Evolutionary conservation across 768 basidiomycete genomes (phyloP), one percentile per base, ranked within the genome.

Genomic region (Suillus brevipes): DNA sequence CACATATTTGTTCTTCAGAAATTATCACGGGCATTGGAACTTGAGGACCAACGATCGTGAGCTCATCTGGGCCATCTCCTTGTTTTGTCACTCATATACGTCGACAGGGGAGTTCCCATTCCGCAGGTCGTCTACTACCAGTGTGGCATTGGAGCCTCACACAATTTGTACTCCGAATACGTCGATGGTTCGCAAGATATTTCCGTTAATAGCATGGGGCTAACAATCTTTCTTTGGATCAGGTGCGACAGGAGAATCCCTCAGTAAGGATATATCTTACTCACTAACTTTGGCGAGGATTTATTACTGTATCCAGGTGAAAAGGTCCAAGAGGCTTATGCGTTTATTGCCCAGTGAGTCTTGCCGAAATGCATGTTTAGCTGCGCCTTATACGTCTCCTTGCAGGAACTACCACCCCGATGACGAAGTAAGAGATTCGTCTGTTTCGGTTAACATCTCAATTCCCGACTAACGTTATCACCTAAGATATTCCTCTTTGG

Each of bases 291-390:
- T 47, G 23, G 55, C 23, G 59, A 64, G 23, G 25, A 49, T 56
- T 49, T 28, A 67, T 69, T 37, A 61, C n/a, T 37, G 40, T 28
- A 38, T 57, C 16, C 68, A 91, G 89, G 78, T 47, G 87, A 88
- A 64, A 91, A 92, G 70, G 88, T 92, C 3, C 87, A 91, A 75
- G 89, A 91, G 67, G 90, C 87, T 40, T 90, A 91, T 76, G 88
- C 84, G n/a, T 92, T 92, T 71, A 88, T 92, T 69, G 85, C 90
- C 25, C 89, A 92, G 89, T 91, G 69, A 74, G 89, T 78, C 18
- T 18, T 55, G 5, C 28, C 38, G 5, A 62, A 36, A 37, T 31
- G 36, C n/a, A 8, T 6, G 23, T 25, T 57, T 20, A 25, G 10
- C 18, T 60, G 25, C 45, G n/a, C 62, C 55, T 50, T 49, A 53